phyloP scores from a whole-genome alignment of 768 basidiomycete species.

The Pholiota conissans region DNA sequence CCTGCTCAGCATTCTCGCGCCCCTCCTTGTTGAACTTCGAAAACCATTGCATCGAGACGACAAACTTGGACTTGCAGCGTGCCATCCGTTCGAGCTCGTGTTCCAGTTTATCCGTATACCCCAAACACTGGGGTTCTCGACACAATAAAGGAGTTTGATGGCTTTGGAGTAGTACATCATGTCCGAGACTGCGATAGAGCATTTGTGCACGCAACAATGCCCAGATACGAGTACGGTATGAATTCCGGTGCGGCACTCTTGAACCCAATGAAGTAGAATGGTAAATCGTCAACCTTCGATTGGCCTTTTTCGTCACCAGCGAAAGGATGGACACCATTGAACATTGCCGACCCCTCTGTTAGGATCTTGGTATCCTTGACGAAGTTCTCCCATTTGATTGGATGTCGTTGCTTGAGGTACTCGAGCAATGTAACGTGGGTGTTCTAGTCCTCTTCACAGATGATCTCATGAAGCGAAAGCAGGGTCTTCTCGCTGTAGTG shows the following conservation, averaged over 20 bases:
- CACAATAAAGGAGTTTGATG: slow-evolving; percentile 97
- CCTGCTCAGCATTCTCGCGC: slow-evolving; percentile 97
- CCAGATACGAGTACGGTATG: slow-evolving; percentile 98
- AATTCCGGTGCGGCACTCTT: slow-evolving; percentile 98
- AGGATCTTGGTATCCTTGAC: slow-evolving; percentile 99
- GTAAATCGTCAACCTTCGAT: slow-evolving; percentile 87
- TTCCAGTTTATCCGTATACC: slow-evolving; percentile 95
- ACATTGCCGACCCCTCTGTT: slow-evolving; percentile 91
- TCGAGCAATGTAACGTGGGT: slow-evolving; percentile 96
- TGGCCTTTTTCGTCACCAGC: slow-evolving; percentile 77
- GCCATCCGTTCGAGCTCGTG: slow-evolving; percentile 97
- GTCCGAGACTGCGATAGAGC: slow-evolving; percentile 96
- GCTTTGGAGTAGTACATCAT: slow-evolving; percentile 99
- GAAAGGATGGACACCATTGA: slow-evolving; percentile 72
- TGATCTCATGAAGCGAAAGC: slow-evolving; percentile 95
- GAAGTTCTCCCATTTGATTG: slow-evolving; percentile 99
- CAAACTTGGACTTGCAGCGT: slow-evolving; percentile 97
- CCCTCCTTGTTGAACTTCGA: slow-evolving; percentile 99
- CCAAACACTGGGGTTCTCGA: slow-evolving; percentile 99
- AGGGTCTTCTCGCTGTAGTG: slow-evolving; percentile 99
- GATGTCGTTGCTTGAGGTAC: slow-evolving; percentile 97
- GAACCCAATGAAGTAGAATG: slow-evolving; percentile 98
- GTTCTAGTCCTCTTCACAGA: slow-evolving; percentile 96
- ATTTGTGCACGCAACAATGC: slow-evolving; percentile 98
- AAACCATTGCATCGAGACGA: slow-evolving; percentile 99